Evolutionary conservation across 2,329 filamentous ascomycete genomes (phyloP), one percentile per base, ranked within the genome.

Genomic region (Beauveria sp.): DNA sequence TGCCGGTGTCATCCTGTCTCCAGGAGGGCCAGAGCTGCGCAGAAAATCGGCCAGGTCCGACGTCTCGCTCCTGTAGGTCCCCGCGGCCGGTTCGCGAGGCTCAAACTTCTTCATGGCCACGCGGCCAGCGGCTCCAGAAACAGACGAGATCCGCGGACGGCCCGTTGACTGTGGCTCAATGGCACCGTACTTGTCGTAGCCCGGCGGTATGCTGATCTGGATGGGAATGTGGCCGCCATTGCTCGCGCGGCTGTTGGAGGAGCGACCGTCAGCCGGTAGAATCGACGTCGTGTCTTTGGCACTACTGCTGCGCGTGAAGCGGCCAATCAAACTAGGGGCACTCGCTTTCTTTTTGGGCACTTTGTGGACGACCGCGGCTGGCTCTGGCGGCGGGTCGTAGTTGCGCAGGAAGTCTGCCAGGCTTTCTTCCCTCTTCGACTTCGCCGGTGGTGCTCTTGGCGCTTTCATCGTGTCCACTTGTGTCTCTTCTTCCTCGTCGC

Each of bases 41-140:
- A 94, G 75, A 70, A 93, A 93, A 56, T 85, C 84, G 0, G 90
- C 89, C 50, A 93, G 73, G 55, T 91, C 89, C 20, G 82, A 81
- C 2, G 87, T 91, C 51, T 75, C 73, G n/a, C 74, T 89, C 48
- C 71, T 72, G n/a, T 73, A 73, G 7, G 71, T 72, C 41, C 43
- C 30, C 26, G 26, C 55, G 5, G 76, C 73, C 3, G 82, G 74
- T 5, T 85, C 83, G 51, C 82, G 78, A 3, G 83, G 79, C 69
- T 84, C 81, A 67, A 81, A 86, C 66, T 73, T 81, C 73, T 82
- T 86, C 79, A 81, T 82, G 1, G 79, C 76, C 12, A 80, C 77
- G 28, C 80, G 77, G 24, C 72, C 70, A 26, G 75, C 68, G 2
- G 65, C 59, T 10, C 68, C 63, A 7, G 70, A 66, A 18, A 60